Evolutionary conservation across 1,284 basidiomycete genomes (phyloP).

Genomic region (Acaromyces ingoldii): DNA sequence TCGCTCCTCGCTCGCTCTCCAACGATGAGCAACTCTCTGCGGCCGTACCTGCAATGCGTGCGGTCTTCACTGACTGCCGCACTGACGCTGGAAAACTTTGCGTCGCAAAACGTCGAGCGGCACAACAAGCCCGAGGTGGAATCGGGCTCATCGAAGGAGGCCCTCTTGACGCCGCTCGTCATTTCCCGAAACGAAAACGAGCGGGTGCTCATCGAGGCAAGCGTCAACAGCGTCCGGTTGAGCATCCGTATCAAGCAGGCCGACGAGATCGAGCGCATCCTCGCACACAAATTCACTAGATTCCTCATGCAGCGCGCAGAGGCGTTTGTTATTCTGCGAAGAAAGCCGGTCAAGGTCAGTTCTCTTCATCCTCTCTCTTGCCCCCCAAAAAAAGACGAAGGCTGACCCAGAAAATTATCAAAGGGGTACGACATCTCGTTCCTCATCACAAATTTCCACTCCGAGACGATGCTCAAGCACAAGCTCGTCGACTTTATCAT

Average conservation of each 20-base stretch:
- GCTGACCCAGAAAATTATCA: background rate
- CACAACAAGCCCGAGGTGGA: constrained; percentile 79
- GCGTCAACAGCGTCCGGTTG: constrained; percentile 91
- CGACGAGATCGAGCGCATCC: constrained; percentile 94
- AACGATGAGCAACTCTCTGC: constrained; percentile 62
- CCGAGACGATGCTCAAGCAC: constrained; percentile 97
- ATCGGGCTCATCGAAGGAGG: constrained; percentile 56
- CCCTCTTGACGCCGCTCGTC: constrained; percentile 81
- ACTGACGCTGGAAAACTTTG: constrained; percentile 92
- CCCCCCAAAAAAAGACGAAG: too few species aligned
- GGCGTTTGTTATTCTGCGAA: constrained; percentile 87
- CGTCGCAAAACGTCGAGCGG: constrained; percentile 92
- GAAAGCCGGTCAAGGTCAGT: constrained; percentile 80
- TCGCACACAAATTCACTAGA: constrained; percentile 97
- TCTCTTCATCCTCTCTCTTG: background rate
- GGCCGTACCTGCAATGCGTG: constrained; percentile 93
- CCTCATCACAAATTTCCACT: constrained; percentile 93
- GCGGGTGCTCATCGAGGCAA: constrained; percentile 90
- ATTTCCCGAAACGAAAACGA: constrained; percentile 97
- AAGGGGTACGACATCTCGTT: constrained; percentile 90
- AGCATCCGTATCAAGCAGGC: constrained; percentile 99
- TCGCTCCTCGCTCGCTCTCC: too few species aligned
- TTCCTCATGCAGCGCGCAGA: constrained; percentile 99
- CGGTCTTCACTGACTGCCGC: constrained; percentile 94
- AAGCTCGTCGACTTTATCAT: constrained; percentile 99